phyloP scores from a whole-genome alignment of 1,284 basidiomycete species.

The Papiliotrema fonsecae region DNA sequence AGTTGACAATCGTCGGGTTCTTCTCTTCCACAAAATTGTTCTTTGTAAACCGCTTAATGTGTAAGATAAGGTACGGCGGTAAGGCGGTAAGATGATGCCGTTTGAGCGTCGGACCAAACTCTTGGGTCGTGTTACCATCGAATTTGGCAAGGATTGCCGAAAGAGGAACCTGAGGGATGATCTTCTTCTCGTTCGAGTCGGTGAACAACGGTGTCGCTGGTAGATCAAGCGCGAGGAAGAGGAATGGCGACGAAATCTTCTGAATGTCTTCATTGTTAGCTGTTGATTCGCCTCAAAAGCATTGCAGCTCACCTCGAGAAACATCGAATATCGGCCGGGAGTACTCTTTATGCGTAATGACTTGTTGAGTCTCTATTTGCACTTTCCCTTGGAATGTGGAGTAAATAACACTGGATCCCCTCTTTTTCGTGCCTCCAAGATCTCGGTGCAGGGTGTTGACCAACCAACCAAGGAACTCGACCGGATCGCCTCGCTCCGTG shows the following conservation, averaged over 20 bases:
- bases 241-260: slow-evolving; percentile 79
- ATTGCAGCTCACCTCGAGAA: slow-evolving; percentile 63
- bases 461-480: slow-evolving; percentile 94
- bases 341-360: slow-evolving; percentile 72
- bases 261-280: slow-evolving; percentile 61
- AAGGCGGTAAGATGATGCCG: slow-evolving; percentile 83
- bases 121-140: slow-evolving; percentile 84
- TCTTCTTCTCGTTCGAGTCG: slow-evolving; percentile 91
- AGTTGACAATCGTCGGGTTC: slow-evolving; percentile 98
- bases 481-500: slow-evolving; percentile 90
- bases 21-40: slow-evolving; percentile 98
- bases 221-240: slow-evolving; percentile 91
- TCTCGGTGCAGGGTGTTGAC: slow-evolving; percentile 90
- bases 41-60: slow-evolving; percentile 97
- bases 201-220: slow-evolving; percentile 96
- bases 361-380: slow-evolving; percentile 87
- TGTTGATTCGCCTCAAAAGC: not conserved
- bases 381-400: slow-evolving; percentile 91
- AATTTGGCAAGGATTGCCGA: slow-evolving; percentile 91
- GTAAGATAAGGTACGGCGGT: slow-evolving; percentile 88
- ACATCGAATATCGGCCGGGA: slow-evolving; percentile 83
- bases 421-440: slow-evolving; percentile 80
- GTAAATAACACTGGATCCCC: slow-evolving; percentile 84
- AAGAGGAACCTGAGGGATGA: slow-evolving; percentile 94
- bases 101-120: slow-evolving; percentile 77